Percentiles rank a stretch among this genome's conserved stretches.
Conservation (phyloP, 2,329 filamentous ascomycete species). For the Talaromyces sp. region DNA sequence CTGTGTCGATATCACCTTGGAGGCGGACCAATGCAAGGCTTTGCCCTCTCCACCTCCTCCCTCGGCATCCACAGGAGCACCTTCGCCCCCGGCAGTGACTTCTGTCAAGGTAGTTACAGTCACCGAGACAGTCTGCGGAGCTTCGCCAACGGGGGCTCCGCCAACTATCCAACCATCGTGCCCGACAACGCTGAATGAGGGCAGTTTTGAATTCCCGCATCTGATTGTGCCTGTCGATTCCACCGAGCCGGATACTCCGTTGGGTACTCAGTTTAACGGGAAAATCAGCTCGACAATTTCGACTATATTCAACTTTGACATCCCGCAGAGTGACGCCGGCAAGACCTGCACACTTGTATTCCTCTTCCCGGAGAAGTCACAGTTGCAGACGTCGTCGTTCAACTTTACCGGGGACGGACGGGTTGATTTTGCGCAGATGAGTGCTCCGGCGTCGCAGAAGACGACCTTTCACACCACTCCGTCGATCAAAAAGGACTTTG, state of each 20-base stretch:
- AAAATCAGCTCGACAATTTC: conserved; percentile 49
- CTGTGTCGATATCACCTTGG: conserved; percentile 31
- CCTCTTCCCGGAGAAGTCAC: conserved; percentile 55
- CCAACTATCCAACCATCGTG: conserved; percentile 26
- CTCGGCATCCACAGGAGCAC: not conserved
- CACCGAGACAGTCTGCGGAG: conserved; percentile 6
- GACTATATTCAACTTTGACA: conserved; percentile 66
- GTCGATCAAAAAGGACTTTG: conserved; percentile 42
- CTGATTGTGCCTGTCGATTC: conserved; percentile 59
- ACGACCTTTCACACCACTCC: conserved; percentile 56
- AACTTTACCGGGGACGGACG: conserved; percentile 51
- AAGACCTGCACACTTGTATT: conserved; percentile 62
- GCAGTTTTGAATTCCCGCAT: conserved; percentile 54
- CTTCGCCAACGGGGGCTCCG: not conserved
- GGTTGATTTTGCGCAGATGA: conserved; percentile 50
- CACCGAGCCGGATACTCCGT: conserved; percentile 45
- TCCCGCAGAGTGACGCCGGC: conserved; percentile 49
- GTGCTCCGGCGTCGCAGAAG: conserved; percentile 37
- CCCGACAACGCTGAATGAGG: conserved; percentile 39
- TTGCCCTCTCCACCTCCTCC: not conserved
- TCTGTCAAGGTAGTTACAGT: conserved; percentile 7
- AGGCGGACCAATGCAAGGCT: conserved; percentile 34
- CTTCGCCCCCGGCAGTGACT: conserved; percentile 6
- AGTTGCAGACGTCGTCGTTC: conserved; percentile 57
- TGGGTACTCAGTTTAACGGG: conserved; percentile 53